Evolutionary conservation across 108 stramenopile species (phyloP), one percentile per base, ranked within the genome.

Genomic region (Pseudonitzschia pungens): DNA sequence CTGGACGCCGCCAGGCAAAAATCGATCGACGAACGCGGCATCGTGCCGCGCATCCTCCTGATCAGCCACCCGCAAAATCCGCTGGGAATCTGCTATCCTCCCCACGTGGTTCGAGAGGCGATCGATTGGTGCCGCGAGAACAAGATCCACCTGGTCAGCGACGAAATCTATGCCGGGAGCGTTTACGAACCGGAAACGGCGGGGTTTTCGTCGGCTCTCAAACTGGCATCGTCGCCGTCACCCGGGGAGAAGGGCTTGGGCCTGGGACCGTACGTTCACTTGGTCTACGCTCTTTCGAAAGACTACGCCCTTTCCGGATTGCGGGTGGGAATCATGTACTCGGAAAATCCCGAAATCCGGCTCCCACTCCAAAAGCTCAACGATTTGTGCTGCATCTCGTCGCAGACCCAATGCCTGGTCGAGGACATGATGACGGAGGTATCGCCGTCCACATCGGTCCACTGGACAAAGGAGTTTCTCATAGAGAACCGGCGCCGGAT

Each of bases 121-220:
- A 86, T 92, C 53, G 87, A 95, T 42, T 95, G 91, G 91, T 89
- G 87, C 54, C 79, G 84, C 28, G 84, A 87, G 29, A 79, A 79
- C 52, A 59, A 87, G 40, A 82, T 95, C n/a, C 93, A 97, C 75
- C 75, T 96, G 27, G 76, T 96, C 54, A 89, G 84, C 33, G 93
- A 96, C 76, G 91, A 91, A 75, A 91, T 97, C 70, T 95, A 94
- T 67, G 97, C 91, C 27, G 93, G 93, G 33, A 84, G 83, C 48
- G 84, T 91, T 11, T 89, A 89, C 59, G 64, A 75, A 18, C 27
- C n/a, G 24, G 74, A 75, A 8, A 63, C 65, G 1, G 77, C 80
- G 11, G 75, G 75, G 54, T 91, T 91, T 77, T 72, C 75, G 12
- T 88, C 87, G 67, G 86, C 87, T 43, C 78, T 91, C 69, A 68